Evolutionary conservation across 2,329 filamentous ascomycete genomes (phyloP), one percentile per base, ranked within the genome.

Genomic region (Exutisphaerella laricina): DNA sequence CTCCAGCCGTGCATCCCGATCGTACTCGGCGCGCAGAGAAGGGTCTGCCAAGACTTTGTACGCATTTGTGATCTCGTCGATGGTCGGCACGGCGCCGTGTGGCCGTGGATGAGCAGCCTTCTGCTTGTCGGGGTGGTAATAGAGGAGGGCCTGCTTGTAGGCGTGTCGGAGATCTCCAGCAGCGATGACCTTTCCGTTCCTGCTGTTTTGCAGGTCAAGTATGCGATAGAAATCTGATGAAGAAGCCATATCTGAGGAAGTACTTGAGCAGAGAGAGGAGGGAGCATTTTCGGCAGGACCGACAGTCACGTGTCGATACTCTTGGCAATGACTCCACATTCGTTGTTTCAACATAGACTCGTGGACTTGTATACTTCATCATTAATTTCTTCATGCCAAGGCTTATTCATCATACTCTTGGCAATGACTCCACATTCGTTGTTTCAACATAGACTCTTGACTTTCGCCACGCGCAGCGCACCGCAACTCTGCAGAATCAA

Each of bases 21-120:
- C 71, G 53, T 79, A 80, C 37, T 73, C 72, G 0, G 60, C 55
- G 26, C 70, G 70, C 5, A 62, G 47, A 1, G 35, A 30, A 0
- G 71, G 63, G 32, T 75, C 65, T 0, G 68, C 66, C 2, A 82
- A 69, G 1, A 70, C 70, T 39, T 70, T 71, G 58, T 78, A 80
- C 3, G 79, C 79, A n/a, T 70, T 60, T 13, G 73, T 74, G 20
- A 82, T 78, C 34, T 77, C 67, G 56, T 82, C 79, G 35, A 82
- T 66, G 8, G 73, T 73, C 5, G 54, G 42, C 4, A 23, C 28
- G 14, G 31, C 12, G 43, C 59, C 67, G 25, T 9, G 7, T 33
- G 31, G n/a, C 20, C 14, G 31, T 9, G 36, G 22, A 14, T 31
- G 3, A 20, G 39, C 5, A 26, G 18, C 23, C 22, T 32, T 31